Conservation (phyloP, 768 basidiomycete genomes). For the Leccinellum albellum region DNA sequence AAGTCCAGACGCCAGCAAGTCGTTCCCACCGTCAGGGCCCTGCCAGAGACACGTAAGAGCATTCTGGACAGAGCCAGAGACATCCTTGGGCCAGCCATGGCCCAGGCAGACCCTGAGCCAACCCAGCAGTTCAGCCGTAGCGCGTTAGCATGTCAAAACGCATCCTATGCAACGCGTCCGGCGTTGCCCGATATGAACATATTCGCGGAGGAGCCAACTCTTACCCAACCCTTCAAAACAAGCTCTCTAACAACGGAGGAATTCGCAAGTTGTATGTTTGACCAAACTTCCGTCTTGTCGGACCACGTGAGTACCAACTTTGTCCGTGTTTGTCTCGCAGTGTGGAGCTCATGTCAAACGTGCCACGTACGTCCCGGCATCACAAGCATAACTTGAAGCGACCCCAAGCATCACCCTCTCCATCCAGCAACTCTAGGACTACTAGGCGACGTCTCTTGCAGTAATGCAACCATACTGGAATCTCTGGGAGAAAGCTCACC, state of each 20-base stretch:
- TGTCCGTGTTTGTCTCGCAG: background rate
- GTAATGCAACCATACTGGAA: conserved; percentile 1
- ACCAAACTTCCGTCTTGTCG: conserved; percentile 9
- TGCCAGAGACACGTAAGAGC: conserved; percentile 43
- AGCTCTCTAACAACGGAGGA: conserved; percentile 29
- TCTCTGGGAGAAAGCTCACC: background rate
- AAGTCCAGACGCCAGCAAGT: conserved; percentile 37
- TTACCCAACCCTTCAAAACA: conserved; percentile 40
- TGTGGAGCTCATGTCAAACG: conserved; percentile 3
- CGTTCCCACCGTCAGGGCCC: conserved; percentile 42
- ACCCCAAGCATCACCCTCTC: conserved; percentile 8
- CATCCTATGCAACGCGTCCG: background rate
- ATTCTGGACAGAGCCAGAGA: conserved; percentile 39
- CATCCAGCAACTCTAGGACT: background rate
- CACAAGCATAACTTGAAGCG: conserved; percentile 17
- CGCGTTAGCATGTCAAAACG: conserved; percentile 19
- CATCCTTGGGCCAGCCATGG: conserved; percentile 26
- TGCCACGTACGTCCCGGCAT: background rate
- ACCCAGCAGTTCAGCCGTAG: conserved; percentile 36
- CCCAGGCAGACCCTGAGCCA: conserved; percentile 7
- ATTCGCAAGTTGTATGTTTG: conserved; percentile 11
- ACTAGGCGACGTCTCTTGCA: conserved; percentile 12
- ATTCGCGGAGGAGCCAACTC: conserved; percentile 13
- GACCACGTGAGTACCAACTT: conserved; percentile 8
- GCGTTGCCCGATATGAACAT: background rate